Percentiles rank a stretch among this genome's conserved stretches.
Evolutionary conservation across 306 rosid species (phyloP).

Genomic region (Prunus padus): DNA sequence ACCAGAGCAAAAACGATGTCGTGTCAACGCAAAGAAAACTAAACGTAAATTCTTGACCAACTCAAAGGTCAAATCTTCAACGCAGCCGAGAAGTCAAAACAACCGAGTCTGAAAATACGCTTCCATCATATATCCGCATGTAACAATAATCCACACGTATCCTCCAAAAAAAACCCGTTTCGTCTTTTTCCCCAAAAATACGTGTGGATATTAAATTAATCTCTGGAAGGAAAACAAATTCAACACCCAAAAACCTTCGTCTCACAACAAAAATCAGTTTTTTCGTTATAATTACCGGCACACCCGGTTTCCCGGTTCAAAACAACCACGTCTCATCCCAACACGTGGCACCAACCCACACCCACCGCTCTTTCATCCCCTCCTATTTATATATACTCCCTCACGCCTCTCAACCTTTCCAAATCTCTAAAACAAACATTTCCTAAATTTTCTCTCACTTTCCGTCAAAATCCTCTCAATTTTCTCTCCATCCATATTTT

Average conservation of each 20-base stretch:
- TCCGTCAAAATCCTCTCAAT: background rate
- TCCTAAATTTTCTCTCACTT: background rate
- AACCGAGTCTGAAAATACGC: constrained; percentile 19
- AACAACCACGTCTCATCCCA: constrained; percentile 13
- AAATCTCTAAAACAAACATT: background rate
- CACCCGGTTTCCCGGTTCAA: constrained; percentile 34
- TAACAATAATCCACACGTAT: constrained; percentile 8
- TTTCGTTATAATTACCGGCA: constrained; percentile 32
- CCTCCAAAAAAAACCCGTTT: background rate
- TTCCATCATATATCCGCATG: background rate
- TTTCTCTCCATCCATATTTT: background rate
- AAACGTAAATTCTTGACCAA: background rate
- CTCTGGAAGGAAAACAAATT: constrained; percentile 17
- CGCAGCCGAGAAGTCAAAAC: constrained; percentile 21
- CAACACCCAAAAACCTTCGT: background rate
- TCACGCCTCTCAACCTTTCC: constrained; percentile 11
- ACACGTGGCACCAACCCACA: constrained; percentile 27
- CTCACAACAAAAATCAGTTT: background rate
- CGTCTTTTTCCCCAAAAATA: background rate
- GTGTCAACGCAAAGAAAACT: background rate
- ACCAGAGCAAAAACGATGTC: background rate
- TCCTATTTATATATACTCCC: constrained; percentile 24
- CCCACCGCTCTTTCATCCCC: constrained; percentile 16
- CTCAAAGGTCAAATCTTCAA: background rate
- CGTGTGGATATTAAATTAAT: constrained; percentile 26